Base-by-base conservation (phyloP, 805 yeast species). In the Monosporozyma aerobia region DNA sequence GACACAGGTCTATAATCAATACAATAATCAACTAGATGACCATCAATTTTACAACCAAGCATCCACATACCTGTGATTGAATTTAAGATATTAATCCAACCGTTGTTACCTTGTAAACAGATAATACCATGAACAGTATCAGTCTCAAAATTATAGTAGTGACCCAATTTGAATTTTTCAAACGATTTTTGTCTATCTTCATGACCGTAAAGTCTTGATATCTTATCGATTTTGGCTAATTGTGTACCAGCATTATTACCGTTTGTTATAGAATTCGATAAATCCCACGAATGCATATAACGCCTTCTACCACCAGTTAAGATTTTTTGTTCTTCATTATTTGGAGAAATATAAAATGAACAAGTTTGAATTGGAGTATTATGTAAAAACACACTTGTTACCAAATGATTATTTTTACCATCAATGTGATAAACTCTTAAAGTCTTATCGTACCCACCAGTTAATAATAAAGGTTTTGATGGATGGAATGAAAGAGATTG, bases 391-490 rank as follows among this genome's bases (percentile, higher is more conserved):
- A 92, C 72, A 45, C 96, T 83, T 3, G 96, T 85, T 33, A 90
- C 95, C 41, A 92, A 71, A 54, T 80, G 81, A 65, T 94, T 94
- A 53, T 70, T 66, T 62, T 85, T 87, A 14, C 98, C 97, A 67
- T 94, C 98, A 49, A 90, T 80, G 63, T 92, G 95, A 67, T 83
- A 94, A 13, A 94, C 75, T 59, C 99, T 77, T 51, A 94, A 67
- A 0, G 97, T 85, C 59, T 87, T 77, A 68, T 94, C 99, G 65
- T 85, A 90, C 23, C 99, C 99, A 53, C 94, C 95, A 0, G 97
- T 87, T 51, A 94, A 71, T 47, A 92, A 72, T 32, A 94, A 73
- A 43, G 99, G 96, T 49, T 65, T 63, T 7, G 77, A 72, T 9
- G 87, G 87, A 68, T 94, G 99, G 78, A 94, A 94, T 5, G 86